Evolutionary conservation across 163 green algal species (phyloP).

Genomic region (Dunaliella salina): DNA sequence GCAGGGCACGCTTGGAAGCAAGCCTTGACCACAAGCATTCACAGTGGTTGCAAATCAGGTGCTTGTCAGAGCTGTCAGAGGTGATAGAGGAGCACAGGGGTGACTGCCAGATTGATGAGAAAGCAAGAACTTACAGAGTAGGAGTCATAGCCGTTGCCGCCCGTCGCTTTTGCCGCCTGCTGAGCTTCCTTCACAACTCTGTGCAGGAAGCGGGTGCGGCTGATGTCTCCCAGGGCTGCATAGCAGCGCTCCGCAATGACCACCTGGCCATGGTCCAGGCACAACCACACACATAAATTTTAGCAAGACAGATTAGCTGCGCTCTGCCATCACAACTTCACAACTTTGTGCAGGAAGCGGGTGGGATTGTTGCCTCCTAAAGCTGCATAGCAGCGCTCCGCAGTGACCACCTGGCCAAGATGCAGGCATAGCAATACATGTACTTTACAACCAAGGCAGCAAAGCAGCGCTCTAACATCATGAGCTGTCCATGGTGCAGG

Average conservation of each 20-base stretch:
- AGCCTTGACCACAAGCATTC: too few relatives aligned
- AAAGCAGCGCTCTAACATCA: background rate
- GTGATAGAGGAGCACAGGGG: too few relatives aligned
- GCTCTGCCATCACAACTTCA: background rate
- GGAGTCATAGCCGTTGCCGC: conserved; percentile 45
- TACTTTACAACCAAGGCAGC: background rate
- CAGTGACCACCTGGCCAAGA: conserved; percentile 46
- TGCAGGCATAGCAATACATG: background rate
- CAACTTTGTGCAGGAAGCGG: conserved; percentile 55
- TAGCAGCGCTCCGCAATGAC: conserved; percentile 71
- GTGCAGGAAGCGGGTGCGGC: conserved; percentile 53
- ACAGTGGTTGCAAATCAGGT: too few relatives aligned
- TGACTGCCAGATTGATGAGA: too few relatives aligned
- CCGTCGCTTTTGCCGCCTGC: conserved; percentile 21
- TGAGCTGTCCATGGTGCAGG: background rate
- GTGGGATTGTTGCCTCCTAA: conserved; percentile 61
- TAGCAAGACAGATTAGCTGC: background rate
- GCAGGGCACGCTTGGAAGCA: too few relatives aligned
- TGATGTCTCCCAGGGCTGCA: conserved; percentile 65
- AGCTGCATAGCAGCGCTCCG: conserved; percentile 69
- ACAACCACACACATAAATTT: conserved; percentile 14
- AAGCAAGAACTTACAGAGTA: conserved; percentile 29
- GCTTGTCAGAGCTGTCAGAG: too few relatives aligned
- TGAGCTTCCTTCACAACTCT: conserved; percentile 45
- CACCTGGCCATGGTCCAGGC: too few relatives aligned